phyloP scores from a whole-genome alignment of 2,329 filamentous ascomycete species.

The Beauveria varroae region DNA sequence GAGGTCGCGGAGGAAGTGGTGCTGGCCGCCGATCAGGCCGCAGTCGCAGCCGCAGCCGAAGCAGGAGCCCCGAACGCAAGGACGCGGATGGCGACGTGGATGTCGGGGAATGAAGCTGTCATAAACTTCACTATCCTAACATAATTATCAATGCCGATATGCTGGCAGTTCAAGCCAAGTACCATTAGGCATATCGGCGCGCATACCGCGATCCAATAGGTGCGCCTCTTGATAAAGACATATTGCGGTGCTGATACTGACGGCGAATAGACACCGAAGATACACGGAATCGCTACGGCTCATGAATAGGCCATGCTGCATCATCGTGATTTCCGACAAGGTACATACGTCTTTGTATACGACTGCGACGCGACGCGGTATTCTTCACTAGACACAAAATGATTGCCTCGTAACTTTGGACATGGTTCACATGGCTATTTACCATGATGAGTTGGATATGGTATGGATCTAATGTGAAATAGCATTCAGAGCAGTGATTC shows the following conservation, averaged over 20 bases:
- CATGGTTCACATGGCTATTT: not conserved
- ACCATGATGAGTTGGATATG: not conserved
- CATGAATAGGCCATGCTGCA: not conserved
- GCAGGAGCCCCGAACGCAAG: slow-evolving; percentile 31
- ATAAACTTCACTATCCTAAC: not conserved
- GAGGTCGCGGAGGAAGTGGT: slow-evolving; percentile 29
- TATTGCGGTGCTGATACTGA: not conserved
- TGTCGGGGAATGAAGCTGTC: slow-evolving; percentile 17
- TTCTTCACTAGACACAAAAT: not conserved
- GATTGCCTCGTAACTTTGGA: not conserved
- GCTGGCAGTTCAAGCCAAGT: slow-evolving; percentile 9
- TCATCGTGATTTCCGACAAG: not conserved
- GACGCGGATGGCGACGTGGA: slow-evolving; percentile 17
- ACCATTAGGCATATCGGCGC: slow-evolving; percentile 21
- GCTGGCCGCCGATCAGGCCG: slow-evolving; percentile 34
- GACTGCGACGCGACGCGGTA: not conserved
- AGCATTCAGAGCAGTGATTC: no score
- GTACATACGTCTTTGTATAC: not conserved
- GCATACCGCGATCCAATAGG: slow-evolving; percentile 19
- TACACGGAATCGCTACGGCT: not conserved
- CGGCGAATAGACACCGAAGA: not conserved
- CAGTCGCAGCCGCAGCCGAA: slow-evolving; percentile 42
- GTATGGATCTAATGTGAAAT: no score
- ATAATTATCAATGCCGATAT: slow-evolving; percentile 18
- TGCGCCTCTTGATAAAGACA: slow-evolving; percentile 13